phyloP scores from a whole-genome alignment of 2,329 filamentous ascomycete genomes.

The Beauveria australis region DNA sequence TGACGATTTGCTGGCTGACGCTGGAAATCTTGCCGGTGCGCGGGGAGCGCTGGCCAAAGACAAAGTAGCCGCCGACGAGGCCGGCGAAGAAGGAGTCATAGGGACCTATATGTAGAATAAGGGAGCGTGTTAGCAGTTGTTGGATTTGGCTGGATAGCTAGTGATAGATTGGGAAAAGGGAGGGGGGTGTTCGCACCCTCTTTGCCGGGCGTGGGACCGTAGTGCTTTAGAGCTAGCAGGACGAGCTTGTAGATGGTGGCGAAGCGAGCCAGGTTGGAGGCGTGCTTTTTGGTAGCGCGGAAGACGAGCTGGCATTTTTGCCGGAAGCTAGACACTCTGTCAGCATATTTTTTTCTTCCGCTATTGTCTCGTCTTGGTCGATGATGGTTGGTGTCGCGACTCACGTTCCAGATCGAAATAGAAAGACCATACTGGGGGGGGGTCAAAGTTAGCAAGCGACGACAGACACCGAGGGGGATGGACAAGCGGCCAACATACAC shows the following conservation, averaged over 20 bases:
- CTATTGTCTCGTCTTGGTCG: not conserved
- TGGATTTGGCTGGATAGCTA: not conserved
- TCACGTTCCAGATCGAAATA: constrained; percentile 86
- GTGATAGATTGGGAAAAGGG: not conserved
- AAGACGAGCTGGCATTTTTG: constrained; percentile 73
- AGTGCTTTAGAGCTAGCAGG: constrained; percentile 66
- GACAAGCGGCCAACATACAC: constrained; percentile 42
- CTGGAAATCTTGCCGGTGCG: constrained; percentile 63
- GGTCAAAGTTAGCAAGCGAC: not conserved
- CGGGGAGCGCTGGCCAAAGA: constrained; percentile 65
- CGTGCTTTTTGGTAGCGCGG: constrained; percentile 82
- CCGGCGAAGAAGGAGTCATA: constrained; percentile 84
- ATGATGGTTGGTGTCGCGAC: constrained; percentile 23
- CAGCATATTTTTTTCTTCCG: constrained; percentile 21
- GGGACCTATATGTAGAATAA: constrained; percentile 36
- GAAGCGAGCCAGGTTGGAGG: constrained; percentile 84
- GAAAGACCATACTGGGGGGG: constrained; percentile 72
- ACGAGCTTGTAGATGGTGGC: constrained; percentile 81
- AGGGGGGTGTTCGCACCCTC: constrained; percentile 32
- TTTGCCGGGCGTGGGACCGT: constrained; percentile 49
- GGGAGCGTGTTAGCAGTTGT: not conserved
- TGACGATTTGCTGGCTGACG: constrained; percentile 93
- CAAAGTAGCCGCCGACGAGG: constrained; percentile 80
- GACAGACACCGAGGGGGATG: constrained; percentile 29
- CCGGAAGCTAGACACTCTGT: constrained; percentile 40